Evolutionary conservation across 2,329 filamentous ascomycete species (phyloP), one percentile per base, ranked within the genome.

Genomic region (Phyllosticta capitalensis): DNA sequence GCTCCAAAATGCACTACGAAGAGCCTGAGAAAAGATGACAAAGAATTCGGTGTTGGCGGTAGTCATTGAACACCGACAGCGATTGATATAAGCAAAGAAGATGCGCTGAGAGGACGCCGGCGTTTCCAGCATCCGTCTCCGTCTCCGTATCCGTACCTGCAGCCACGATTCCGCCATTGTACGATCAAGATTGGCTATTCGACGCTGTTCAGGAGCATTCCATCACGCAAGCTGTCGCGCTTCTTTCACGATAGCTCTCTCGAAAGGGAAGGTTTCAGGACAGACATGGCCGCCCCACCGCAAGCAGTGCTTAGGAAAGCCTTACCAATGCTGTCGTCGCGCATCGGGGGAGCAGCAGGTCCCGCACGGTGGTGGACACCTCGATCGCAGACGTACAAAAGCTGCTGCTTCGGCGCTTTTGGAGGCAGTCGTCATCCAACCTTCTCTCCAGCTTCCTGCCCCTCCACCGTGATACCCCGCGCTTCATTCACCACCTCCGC

Each of bases 301-400:
- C 65, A 45, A 45, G 38, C 38, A n/a, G 14, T 70, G 64, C 64
- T 73, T 63, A 70, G 64, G 62, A 70, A 69, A 63, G 65, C 65
- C 60, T 68, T 71, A 65, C 69, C 67, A 67, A 67, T 66, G 56
- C 49, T 56, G n/a, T 24, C 58, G 48, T 24, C 58, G 48, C 54
- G 49, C 33, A 14, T 53, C 38, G 14, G 38, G 14, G 38, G 38
- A 45, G n/a, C 38, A 19, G 38, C 14, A 45, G 12, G 19, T 49
- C 28, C 20, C 54, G 30, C 38, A 19, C 24, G 24, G 7, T 26
- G 24, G 24, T 26, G 24, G 24, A 26, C 24, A 26, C 24, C 24
- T 3, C 24, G 24, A 26, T 26, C 24, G 17, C 54, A 50, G 22
- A 33, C 49, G 22, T 60, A 60, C 58, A 60, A 60, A 60, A 60